phyloP scores from a whole-genome alignment of 805 yeast species.

The Debaryomyces prosopidis region DNA sequence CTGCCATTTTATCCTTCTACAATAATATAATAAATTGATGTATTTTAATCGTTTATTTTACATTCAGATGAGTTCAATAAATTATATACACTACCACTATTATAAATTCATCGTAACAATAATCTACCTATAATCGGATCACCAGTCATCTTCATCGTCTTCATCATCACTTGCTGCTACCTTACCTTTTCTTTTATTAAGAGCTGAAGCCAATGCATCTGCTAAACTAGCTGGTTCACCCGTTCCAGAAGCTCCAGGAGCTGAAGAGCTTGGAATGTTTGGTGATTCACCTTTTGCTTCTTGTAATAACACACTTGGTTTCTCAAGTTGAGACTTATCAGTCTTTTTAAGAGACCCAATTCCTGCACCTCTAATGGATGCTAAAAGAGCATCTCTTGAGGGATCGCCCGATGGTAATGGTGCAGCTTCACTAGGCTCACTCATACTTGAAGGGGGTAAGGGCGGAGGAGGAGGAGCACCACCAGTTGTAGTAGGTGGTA shows the following conservation, averaged over 20 bases:
- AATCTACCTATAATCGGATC: no score
- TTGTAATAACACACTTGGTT: slow-evolving; percentile 69
- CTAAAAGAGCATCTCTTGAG: slow-evolving; percentile 78
- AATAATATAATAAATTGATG: no score
- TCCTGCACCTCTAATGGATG: slow-evolving; percentile 84
- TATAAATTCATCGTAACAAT: no score
- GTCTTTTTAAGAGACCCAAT: slow-evolving; percentile 68
- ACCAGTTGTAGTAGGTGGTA: slow-evolving; percentile 29
- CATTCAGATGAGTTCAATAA: not conserved
- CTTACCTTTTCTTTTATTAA: slow-evolving; percentile 77
- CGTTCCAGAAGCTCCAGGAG: slow-evolving; percentile 45
- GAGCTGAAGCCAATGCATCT: slow-evolving; percentile 85
- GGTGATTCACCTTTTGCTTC: slow-evolving; percentile 69
- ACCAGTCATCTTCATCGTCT: slow-evolving; percentile 59
- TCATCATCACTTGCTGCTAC: slow-evolving; percentile 83
- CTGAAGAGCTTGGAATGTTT: slow-evolving; percentile 25
- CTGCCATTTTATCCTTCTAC: slow-evolving; percentile 9
- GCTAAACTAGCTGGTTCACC: slow-evolving; percentile 70
- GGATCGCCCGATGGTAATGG: slow-evolving; percentile 38
- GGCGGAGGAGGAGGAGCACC: slow-evolving; percentile 22
- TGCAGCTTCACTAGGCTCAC: slow-evolving; percentile 9
- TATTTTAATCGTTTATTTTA: no score
- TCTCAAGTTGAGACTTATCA: slow-evolving; percentile 81
- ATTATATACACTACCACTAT: not conserved
- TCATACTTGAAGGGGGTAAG: slow-evolving; percentile 19